Base-by-base conservation (phyloP, 176 grass and related monocot species). In the Coix lacrymajobi region DNA sequence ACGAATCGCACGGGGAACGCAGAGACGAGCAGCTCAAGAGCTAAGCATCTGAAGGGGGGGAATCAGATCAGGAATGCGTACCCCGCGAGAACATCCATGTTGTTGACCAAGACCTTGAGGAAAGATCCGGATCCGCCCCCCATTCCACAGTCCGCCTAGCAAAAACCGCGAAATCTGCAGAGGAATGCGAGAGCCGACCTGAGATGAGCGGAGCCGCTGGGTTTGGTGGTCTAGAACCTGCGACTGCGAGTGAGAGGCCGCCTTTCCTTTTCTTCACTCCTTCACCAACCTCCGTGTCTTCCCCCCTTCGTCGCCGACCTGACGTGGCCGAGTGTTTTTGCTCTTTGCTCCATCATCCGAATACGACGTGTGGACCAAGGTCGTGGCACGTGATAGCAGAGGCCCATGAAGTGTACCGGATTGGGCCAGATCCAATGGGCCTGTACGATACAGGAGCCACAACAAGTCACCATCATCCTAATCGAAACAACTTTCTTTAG, bases 71-170 rank as follows among this genome's bases (percentile, higher is more conserved):
- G 36, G 48, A 75, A 67, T 44, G 58, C 76, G 62, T 97, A 97
- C 92, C 92, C 95, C 25, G 88, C 90, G 81, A 97, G 92, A 84
- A 94, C 84, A 76, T 97, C 95, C 15, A 97, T 66, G 84, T 97
- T 97, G 45, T 85, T 97, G 37, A 91, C 79, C 20, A 97, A 28
- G 45, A 97, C 95, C 86, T 92, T 94, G 80, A 97, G 82, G 78
- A 97, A 94, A 83, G 95, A 97, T 75, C 90, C 90, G 84, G 95
- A 97, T 73, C 93, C 88, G 54, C 95, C 88, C 26, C 92, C 88
- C 90, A 94, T 97, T 61, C 43, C 57, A 31, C 49, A 22, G 68
- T 26, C 65, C 73, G n/a, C 75, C 79, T 17, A 19, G 44, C 34
- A 26, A 9, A 9, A 66, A 40, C 37, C 3, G 56, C 79, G 20